Percentiles rank a stretch among this genome's conserved stretches.
Conservation (phyloP, 306 rosid genomes). For the Trifolium fragiferum region DNA sequence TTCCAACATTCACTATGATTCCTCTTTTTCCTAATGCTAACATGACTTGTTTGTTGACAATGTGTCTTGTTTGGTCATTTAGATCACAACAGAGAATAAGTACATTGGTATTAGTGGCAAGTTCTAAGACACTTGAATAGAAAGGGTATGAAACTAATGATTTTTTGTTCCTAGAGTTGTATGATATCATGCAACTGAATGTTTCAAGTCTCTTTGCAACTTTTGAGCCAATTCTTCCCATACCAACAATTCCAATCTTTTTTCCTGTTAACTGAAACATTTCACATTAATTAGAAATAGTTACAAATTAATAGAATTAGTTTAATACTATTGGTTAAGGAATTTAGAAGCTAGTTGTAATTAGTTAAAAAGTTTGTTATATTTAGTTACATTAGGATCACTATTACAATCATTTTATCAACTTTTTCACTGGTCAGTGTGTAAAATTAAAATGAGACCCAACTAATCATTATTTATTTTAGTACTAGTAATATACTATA, state of each 20-base stretch:
- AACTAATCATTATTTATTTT: too few species aligned
- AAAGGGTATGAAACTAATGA: constrained; percentile 44
- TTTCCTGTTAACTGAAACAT: constrained; percentile 36
- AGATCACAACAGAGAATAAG: constrained; percentile 60
- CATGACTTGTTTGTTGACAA: constrained; percentile 53
- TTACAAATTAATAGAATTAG: too few species aligned
- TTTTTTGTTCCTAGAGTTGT: constrained; percentile 55
- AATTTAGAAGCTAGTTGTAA: too few species aligned
- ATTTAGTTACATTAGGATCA: too few species aligned
- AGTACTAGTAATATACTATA: too few species aligned
- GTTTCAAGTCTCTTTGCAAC: constrained; percentile 59
- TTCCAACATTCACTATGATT: constrained; percentile 54
- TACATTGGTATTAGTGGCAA: constrained; percentile 45
- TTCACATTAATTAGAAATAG: too few species aligned
- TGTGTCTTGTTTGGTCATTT: constrained; percentile 52
- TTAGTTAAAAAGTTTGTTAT: too few species aligned
- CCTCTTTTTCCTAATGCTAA: constrained; percentile 54
- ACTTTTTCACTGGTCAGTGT: too few species aligned
- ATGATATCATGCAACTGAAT: constrained; percentile 51
- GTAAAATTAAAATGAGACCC: too few species aligned
- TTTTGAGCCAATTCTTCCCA: constrained; percentile 59
- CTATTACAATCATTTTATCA: too few species aligned
- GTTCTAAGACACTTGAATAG: constrained; percentile 50
- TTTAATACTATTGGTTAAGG: too few species aligned
- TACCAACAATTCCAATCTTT: constrained; percentile 57